Conservation (phyloP, 768 basidiomycete species). For the Lactarius vividus region DNA sequence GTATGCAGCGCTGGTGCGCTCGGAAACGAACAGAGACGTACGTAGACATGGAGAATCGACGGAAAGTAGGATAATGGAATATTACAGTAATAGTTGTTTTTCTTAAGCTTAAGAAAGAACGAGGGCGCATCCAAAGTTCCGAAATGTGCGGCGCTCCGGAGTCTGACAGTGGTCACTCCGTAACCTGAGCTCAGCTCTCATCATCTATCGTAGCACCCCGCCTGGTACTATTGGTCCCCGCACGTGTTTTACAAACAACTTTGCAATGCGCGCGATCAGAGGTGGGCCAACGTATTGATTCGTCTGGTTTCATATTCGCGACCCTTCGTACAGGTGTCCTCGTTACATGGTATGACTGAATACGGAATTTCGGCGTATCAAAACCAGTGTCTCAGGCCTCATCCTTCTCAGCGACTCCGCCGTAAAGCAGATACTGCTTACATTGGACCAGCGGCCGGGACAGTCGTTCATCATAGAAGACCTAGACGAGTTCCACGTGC, state of each 20-base stretch:
- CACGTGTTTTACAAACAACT: neutral
- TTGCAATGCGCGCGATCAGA: constrained; percentile 18
- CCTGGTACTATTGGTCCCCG: neutral
- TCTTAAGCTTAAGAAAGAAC: constrained; percentile 12
- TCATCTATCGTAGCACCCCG: neutral
- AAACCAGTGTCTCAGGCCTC: neutral
- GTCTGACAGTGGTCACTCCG: constrained; percentile 1
- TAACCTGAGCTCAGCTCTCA: neutral
- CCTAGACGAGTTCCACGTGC: constrained; percentile 77
- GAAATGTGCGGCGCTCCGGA: constrained; percentile 17
- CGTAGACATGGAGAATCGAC: constrained; percentile 8
- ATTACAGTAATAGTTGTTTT: neutral
- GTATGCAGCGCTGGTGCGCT: neutral
- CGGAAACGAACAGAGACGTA: constrained; percentile 1
- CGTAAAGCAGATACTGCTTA: constrained; percentile 82
- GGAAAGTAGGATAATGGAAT: neutral
- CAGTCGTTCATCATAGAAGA: constrained; percentile 83
- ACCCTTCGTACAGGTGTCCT: constrained; percentile 53
- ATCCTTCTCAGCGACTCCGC: constrained; percentile 66
- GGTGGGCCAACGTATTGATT: constrained; percentile 7
- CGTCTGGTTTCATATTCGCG: neutral
- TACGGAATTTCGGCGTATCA: neutral
- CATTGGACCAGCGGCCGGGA: constrained; percentile 66
- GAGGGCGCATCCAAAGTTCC: constrained; percentile 13
- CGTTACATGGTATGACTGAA: constrained; percentile 55